phyloP scores from a whole-genome alignment of 768 basidiomycete species.

The Panaeolus cyanescens region DNA sequence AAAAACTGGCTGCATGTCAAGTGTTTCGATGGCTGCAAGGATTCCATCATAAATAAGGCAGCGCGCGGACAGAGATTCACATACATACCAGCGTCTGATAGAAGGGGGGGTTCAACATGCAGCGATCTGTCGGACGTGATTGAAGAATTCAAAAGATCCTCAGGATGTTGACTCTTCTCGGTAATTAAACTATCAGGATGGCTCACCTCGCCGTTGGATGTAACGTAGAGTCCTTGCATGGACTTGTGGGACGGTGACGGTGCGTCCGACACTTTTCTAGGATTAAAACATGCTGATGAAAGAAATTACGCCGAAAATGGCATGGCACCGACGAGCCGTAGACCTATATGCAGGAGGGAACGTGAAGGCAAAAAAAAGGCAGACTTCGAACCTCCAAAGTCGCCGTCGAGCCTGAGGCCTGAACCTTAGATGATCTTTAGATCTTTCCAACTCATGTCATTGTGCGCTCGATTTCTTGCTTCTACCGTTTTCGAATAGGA shows the following conservation, averaged over 20 bases:
- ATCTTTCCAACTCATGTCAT: background rate
- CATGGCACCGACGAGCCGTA: background rate
- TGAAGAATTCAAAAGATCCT: background rate
- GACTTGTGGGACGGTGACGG: background rate
- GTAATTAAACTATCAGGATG: background rate
- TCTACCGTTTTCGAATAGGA: background rate
- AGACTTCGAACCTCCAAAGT: background rate
- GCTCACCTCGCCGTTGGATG: background rate
- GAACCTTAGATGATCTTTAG: background rate
- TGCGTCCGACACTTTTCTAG: too few relatives aligned
- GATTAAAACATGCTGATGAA: too few relatives aligned
- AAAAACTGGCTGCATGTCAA: background rate
- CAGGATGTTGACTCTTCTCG: background rate
- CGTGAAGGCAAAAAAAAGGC: background rate
- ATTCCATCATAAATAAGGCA: background rate
- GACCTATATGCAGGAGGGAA: background rate
- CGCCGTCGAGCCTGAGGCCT: constrained; percentile 1
- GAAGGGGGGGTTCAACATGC: background rate
- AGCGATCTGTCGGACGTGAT: background rate
- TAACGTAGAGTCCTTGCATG: background rate
- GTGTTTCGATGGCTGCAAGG: background rate
- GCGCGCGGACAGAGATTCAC: background rate
- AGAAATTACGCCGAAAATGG: too few relatives aligned
- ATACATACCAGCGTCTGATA: background rate
- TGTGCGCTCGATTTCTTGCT: background rate